Conservation (phyloP, 345 rosid species). For the Psidium guajava region DNA sequence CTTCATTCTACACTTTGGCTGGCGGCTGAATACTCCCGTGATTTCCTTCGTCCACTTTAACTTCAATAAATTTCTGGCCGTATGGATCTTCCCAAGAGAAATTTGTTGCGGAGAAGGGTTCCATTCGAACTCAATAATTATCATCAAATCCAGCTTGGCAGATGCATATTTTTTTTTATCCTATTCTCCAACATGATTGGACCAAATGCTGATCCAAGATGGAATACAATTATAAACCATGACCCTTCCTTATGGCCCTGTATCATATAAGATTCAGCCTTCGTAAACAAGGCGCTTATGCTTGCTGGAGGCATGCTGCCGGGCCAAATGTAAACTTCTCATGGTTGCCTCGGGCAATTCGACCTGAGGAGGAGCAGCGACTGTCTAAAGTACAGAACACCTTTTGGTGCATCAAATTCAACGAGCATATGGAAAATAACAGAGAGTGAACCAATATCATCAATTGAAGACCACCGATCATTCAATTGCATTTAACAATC, state of each 20-base stretch:
- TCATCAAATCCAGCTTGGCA: conserved; percentile 89
- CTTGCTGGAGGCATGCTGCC: conserved; percentile 74
- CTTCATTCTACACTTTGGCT: conserved; percentile 18
- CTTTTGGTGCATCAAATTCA: conserved; percentile 88
- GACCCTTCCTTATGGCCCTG: conserved; percentile 99
- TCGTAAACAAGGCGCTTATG: conserved; percentile 90
- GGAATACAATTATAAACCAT: conserved; percentile 83
- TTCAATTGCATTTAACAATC: conserved; percentile 98
- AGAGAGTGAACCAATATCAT: conserved; percentile 94
- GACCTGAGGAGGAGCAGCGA: conserved; percentile 91
- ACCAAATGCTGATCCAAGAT: conserved; percentile 69
- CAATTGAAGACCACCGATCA: conserved; percentile 93
- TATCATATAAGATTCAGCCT: conserved; percentile 97
- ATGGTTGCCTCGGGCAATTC: conserved; percentile 97
- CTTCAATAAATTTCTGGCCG: conserved; percentile 72
- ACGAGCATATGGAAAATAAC: conserved; percentile 94
- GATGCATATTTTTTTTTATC: conserved; percentile 52
- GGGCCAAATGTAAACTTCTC: conserved; percentile 90
- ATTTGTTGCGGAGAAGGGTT: conserved; percentile 58
- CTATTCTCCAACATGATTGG: conserved; percentile 97
- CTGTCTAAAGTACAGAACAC: conserved; percentile 88
- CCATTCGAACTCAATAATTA: conserved; percentile 56
- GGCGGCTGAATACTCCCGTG: conserved; percentile 29
- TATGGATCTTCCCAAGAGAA: conserved; percentile 97
- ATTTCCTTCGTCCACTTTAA: conserved; percentile 41